Evolutionary conservation across 2,329 filamentous ascomycete genomes (phyloP).

Genomic region (Juglanconis oblonga): DNA sequence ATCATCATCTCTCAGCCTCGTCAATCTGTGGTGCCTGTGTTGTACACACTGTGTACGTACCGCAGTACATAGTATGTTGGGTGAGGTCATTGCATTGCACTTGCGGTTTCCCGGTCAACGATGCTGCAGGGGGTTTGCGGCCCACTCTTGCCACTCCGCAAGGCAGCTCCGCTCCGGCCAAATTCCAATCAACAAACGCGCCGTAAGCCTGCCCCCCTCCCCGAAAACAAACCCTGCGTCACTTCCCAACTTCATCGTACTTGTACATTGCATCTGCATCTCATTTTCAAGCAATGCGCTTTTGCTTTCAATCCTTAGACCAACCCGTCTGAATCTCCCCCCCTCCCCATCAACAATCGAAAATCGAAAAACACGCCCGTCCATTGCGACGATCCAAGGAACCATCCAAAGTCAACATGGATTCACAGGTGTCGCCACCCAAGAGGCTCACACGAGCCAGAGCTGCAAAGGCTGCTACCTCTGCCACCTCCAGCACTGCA

Average conservation of each 20-base stretch:
- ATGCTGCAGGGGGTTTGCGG: neutral
- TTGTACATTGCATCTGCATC: neutral
- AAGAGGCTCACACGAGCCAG: conserved; percentile 33
- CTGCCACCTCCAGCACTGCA: conserved; percentile 11
- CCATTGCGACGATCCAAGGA: neutral
- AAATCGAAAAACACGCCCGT: neutral
- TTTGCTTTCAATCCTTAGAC: neutral
- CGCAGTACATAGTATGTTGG: no score
- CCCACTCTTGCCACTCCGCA: neutral
- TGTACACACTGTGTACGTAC: no score
- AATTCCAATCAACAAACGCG: conserved; percentile 9
- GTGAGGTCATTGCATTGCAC: no score
- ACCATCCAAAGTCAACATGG: conserved; percentile 19
- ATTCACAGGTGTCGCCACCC: conserved; percentile 24
- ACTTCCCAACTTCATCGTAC: neutral
- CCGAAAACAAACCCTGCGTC: neutral
- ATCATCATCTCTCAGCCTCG: no score
- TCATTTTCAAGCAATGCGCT: conserved; percentile 8
- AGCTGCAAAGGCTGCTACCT: conserved; percentile 37
- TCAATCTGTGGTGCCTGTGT: no score
- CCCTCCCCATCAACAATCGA: neutral
- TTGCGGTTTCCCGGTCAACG: no score
- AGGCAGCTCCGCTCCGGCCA: neutral
- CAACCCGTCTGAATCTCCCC: neutral
- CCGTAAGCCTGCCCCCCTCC: neutral